A percentile compares a stretch with the other conserved stretches of the same genome.
Conservation (phyloP, 1,284 basidiomycete genomes). For the Cryptococcus sp. region DNA sequence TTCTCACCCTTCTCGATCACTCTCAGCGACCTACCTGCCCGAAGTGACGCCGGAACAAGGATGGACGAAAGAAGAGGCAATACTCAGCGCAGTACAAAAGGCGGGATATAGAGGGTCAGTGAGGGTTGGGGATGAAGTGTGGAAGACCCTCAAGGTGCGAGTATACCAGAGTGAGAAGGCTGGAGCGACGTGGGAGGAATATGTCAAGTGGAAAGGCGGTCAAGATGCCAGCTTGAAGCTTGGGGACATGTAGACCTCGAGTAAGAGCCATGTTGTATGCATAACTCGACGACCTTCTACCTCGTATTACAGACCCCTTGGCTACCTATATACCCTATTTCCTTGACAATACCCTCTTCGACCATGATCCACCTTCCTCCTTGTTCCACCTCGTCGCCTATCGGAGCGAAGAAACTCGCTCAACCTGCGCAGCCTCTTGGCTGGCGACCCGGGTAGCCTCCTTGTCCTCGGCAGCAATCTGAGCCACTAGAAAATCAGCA, state of each 20-base stretch:
- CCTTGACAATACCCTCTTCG: too few relatives aligned
- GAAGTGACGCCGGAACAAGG: conserved; percentile 88
- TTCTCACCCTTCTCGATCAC: conserved; percentile 55
- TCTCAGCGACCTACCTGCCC: conserved; percentile 91
- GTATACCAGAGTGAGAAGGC: conserved; percentile 80
- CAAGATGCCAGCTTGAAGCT: background rate
- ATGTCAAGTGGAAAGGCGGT: conserved; percentile 60
- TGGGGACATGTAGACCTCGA: too few relatives aligned
- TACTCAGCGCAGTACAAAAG: conserved; percentile 87
- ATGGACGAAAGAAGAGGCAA: conserved; percentile 82
- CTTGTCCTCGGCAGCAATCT: background rate
- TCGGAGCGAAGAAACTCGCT: too few relatives aligned
- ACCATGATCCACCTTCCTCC: too few relatives aligned
- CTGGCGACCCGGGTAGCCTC: background rate
- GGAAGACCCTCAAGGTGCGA: conserved; percentile 68
- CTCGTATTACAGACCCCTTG: too few relatives aligned
- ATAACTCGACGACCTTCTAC: too few relatives aligned
- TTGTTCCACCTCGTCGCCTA: too few relatives aligned
- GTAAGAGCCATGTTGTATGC: too few relatives aligned
- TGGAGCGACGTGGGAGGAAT: conserved; percentile 69
- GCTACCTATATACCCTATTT: too few relatives aligned
- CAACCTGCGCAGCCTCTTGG: too few relatives aligned
- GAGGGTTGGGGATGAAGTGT: conserved; percentile 58
- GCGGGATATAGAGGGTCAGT: conserved; percentile 81
- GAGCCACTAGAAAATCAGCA: background rate